Evolutionary conservation across 371 early-diverging fungal genomes (phyloP).

Genomic region (Lichtheimia ornata): DNA sequence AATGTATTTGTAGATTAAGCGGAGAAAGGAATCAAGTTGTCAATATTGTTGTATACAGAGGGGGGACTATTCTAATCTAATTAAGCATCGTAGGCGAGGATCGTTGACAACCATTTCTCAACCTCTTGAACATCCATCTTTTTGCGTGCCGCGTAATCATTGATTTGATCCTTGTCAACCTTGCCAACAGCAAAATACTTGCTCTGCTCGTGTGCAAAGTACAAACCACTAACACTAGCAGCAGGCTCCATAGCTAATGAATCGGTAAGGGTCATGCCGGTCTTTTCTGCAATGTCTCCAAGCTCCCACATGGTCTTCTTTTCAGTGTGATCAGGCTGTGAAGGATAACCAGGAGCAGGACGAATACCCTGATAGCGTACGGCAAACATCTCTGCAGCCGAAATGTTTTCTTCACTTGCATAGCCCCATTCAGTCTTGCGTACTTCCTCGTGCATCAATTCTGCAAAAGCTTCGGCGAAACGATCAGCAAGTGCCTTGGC

Average conservation of each 20-base stretch:
- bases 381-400: slow-evolving; percentile 78
- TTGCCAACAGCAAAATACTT: slow-evolving; percentile 95
- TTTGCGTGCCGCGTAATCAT: slow-evolving; percentile 81
- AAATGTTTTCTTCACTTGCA: slow-evolving; percentile 71
- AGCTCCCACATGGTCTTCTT: slow-evolving; percentile 90
- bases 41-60: neutral
- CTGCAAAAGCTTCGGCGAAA: slow-evolving; percentile 90
- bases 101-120: slow-evolving; percentile 87
- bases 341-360: slow-evolving; percentile 90
- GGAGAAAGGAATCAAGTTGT: neutral
- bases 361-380: slow-evolving; percentile 93
- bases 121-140: slow-evolving; percentile 65
- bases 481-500: slow-evolving; percentile 92
- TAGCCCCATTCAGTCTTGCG: slow-evolving; percentile 89
- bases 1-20: neutral
- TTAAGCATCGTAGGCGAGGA: slow-evolving; percentile 75
- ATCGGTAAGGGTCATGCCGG: slow-evolving; percentile 86
- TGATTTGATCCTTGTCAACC: slow-evolving; percentile 83
- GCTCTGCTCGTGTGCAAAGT: slow-evolving; percentile 75
- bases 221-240: slow-evolving; percentile 80
- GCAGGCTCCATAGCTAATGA: slow-evolving; percentile 92
- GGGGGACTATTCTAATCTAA: neutral
- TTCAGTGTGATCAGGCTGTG: slow-evolving; percentile 90
- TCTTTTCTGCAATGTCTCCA: slow-evolving; percentile 70
- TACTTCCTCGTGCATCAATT: slow-evolving; percentile 83